Evolutionary conservation across 305 asterid species (phyloP).

Genomic region (Ajuga reptans): DNA sequence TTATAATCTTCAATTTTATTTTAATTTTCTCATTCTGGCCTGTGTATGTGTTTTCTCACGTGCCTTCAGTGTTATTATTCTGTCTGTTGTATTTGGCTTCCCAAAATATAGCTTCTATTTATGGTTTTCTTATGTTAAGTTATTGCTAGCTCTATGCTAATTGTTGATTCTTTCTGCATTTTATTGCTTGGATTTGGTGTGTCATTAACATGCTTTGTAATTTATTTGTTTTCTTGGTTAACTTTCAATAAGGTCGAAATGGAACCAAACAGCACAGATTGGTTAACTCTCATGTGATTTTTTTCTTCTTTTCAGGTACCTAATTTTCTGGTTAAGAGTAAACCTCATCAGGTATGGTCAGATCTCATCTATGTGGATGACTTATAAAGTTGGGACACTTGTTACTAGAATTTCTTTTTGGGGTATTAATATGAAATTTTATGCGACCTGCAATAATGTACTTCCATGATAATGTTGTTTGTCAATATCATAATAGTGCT

Average conservation of each 20-base stretch:
- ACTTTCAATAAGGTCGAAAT: background rate
- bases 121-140: background rate
- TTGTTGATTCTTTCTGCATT: background rate
- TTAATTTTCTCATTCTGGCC: background rate
- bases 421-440: background rate
- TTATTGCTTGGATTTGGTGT: background rate
- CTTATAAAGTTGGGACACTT: background rate
- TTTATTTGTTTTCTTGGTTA: background rate
- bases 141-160: background rate
- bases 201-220: background rate
- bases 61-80: background rate
- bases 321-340: constrained; percentile 64
- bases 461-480: background rate
- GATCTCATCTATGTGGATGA: background rate
- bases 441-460: background rate
- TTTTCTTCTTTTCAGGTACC: constrained; percentile 50
- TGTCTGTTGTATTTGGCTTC: background rate
- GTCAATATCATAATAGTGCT: background rate
- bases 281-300: constrained; percentile 15
- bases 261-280: background rate
- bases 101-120: background rate
- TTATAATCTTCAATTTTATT: background rate
- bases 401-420: background rate
- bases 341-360: constrained; percentile 79
- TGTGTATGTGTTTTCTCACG: background rate